These are phyloP conservation scores for Kodamaea sp. DNA, from an alignment of 1,139 yeast genomes.

Conservation along the genomic window DNA sequence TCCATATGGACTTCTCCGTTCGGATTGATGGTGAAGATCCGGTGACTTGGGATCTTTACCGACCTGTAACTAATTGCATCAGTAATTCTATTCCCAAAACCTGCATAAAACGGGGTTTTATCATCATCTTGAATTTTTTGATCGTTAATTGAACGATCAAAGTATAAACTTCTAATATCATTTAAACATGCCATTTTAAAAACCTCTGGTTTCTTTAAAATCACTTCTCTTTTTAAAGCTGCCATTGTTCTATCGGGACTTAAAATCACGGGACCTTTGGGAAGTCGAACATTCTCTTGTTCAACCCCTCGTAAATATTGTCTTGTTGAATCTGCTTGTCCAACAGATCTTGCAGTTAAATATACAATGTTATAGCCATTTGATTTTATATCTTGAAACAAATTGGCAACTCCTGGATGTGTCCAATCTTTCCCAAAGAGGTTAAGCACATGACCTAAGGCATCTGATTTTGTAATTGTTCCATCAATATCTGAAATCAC, in stretches of 20 bases:
- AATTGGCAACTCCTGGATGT: conserved; percentile 89
- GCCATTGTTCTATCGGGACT: conserved; percentile 98
- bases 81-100: conserved; percentile 95
- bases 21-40: conserved; percentile 94
- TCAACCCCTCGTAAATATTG: conserved; percentile 74
- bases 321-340: conserved; percentile 92
- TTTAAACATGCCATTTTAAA: conserved; percentile 96
- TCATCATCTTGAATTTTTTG: conserved; percentile 25
- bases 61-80: conserved; percentile 95
- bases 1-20: conserved; percentile 98
- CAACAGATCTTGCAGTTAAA: conserved; percentile 91
- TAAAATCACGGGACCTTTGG: conserved; percentile 89
- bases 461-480: conserved; percentile 96
- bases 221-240: conserved; percentile 86
- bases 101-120: conserved; percentile 88
- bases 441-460: conserved; percentile 91
- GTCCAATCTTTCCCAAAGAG: conserved; percentile 98
- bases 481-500: conserved; percentile 98
- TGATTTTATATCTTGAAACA: conserved; percentile 76
- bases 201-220: conserved; percentile 91
- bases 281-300: conserved; percentile 70
- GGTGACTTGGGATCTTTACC: conserved; percentile 90
- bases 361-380: conserved; percentile 95
- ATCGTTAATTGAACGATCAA: conserved; percentile 14
- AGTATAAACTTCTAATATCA: conserved; percentile 73